These are phyloP conservation scores for Melaleuca alternifolia DNA, from an alignment of 345 rosid genomes.

Conservation along the genomic window DNA sequence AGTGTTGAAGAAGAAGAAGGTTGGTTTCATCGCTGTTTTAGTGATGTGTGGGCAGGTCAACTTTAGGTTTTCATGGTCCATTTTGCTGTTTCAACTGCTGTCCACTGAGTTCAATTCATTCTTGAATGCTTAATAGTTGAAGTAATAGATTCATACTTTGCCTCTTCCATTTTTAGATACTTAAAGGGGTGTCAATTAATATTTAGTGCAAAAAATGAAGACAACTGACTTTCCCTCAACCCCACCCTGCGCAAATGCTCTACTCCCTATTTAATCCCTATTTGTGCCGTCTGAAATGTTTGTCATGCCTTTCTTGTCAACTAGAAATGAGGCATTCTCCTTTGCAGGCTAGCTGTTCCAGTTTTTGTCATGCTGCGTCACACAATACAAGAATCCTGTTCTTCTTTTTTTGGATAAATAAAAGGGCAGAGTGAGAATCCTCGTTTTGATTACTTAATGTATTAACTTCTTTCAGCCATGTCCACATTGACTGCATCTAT, in stretches of 20 bases:
- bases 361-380: not conserved
- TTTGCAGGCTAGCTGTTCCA: not conserved
- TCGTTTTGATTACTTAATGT: not conserved
- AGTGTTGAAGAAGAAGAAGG: constrained; percentile 81
- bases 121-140: not conserved
- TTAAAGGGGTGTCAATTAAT: too few relatives aligned
- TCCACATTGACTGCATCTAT: constrained; percentile 60
- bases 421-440: too few relatives aligned
- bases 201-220: not conserved
- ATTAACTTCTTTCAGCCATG: constrained; percentile 55
- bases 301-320: not conserved
- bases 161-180: not conserved
- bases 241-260: not conserved
- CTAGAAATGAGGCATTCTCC: not conserved
- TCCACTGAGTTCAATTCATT: not conserved
- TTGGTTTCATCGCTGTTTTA: not conserved
- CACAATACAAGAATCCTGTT: not conserved
- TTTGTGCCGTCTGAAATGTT: not conserved
- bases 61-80: not conserved
- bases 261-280: not conserved
- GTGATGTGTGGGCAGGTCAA: not conserved
- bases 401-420: not conserved
- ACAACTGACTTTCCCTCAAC: not conserved
- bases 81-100: not conserved
- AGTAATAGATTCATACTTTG: not conserved